Evolutionary conservation across 768 basidiomycete species (phyloP).

Genomic region (Suillus discolor): DNA sequence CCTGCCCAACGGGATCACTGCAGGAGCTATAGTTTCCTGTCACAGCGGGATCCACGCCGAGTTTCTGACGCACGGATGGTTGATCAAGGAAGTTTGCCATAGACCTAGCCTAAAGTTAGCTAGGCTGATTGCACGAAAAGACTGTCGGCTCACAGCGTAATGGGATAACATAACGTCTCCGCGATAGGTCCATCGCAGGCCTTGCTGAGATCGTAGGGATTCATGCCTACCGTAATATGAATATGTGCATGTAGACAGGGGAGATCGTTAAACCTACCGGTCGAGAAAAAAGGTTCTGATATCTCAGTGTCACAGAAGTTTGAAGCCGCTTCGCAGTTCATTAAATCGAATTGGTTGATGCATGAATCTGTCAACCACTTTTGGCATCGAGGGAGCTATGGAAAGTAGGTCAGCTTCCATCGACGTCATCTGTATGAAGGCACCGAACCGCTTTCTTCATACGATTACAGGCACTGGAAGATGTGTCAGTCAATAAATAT

Average conservation of each 20-base stretch:
- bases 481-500: conserved; percentile 10
- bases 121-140: conserved; percentile 4
- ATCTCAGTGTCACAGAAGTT: conserved; percentile 63
- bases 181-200: conserved; percentile 51
- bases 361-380: conserved; percentile 59
- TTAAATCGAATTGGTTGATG: conserved; percentile 64
- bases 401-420: neutral
- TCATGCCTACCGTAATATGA: conserved; percentile 37
- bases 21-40: conserved; percentile 43
- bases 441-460: conserved; percentile 45
- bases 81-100: conserved; percentile 66
- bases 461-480: conserved; percentile 39
- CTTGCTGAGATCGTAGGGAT: conserved; percentile 72
- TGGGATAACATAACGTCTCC: conserved; percentile 60
- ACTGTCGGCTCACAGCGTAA: conserved; percentile 39
- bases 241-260: neutral
- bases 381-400: conserved; percentile 73
- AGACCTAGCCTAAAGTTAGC: conserved; percentile 37
- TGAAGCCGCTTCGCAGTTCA: conserved; percentile 69
- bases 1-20: conserved; percentile 43
- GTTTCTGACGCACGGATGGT: conserved; percentile 48
- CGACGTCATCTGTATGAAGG: neutral
- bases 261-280: conserved; percentile 29
- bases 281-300: conserved; percentile 24
- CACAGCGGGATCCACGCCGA: conserved; percentile 63